These are phyloP conservation scores for Incumbomyces delicatus DNA, from an alignment of 2,329 filamentous ascomycete genomes.

Conservation along the genomic window DNA sequence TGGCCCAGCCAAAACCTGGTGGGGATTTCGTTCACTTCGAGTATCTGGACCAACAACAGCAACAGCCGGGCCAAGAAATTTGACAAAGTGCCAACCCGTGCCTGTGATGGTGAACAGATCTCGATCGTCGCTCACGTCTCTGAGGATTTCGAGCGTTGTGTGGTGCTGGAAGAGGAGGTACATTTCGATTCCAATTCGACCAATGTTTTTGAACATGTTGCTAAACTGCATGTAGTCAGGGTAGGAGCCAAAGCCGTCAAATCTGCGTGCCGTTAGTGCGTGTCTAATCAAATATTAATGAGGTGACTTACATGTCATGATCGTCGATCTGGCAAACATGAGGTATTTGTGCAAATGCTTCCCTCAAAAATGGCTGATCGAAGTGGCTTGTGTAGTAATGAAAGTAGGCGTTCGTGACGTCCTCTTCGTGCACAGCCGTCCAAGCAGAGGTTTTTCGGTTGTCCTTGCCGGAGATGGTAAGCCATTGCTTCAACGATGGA, in stretches of 20 bases:
- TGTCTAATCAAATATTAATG: background rate
- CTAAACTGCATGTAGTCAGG: slow-evolving; percentile 98
- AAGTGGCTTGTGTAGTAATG: slow-evolving; percentile 99
- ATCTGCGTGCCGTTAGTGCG: slow-evolving; percentile 43
- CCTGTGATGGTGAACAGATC: slow-evolving; percentile 96
- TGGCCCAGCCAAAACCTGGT: slow-evolving; percentile 86
- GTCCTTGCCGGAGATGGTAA: slow-evolving; percentile 84
- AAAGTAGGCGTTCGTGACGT: slow-evolving; percentile 92
- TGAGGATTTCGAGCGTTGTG: slow-evolving; percentile 85
- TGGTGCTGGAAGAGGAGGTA: slow-evolving; percentile 98
- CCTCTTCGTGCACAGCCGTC: slow-evolving; percentile 91
- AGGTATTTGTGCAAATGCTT: slow-evolving; percentile 95
- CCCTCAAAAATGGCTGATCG: slow-evolving; percentile 85
- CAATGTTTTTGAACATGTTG: slow-evolving; percentile 96
- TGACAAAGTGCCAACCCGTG: slow-evolving; percentile 97
- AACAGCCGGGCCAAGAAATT: slow-evolving; percentile 84
- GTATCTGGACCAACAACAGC: slow-evolving; percentile 86
- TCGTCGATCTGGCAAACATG: slow-evolving; percentile 89
- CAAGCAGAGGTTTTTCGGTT: slow-evolving; percentile 81
- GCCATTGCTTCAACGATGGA: slow-evolving; percentile 86
- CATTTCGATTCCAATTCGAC: slow-evolving; percentile 91
- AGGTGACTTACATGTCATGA: slow-evolving; percentile 78
- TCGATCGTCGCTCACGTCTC: slow-evolving; percentile 75
- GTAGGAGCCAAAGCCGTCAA: slow-evolving; percentile 94
- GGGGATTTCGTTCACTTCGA: slow-evolving; percentile 79